Evolutionary conservation across 495 filamentous ascomycete species (phyloP).

Genomic region (Hyphodiscus hymeniophilus): DNA sequence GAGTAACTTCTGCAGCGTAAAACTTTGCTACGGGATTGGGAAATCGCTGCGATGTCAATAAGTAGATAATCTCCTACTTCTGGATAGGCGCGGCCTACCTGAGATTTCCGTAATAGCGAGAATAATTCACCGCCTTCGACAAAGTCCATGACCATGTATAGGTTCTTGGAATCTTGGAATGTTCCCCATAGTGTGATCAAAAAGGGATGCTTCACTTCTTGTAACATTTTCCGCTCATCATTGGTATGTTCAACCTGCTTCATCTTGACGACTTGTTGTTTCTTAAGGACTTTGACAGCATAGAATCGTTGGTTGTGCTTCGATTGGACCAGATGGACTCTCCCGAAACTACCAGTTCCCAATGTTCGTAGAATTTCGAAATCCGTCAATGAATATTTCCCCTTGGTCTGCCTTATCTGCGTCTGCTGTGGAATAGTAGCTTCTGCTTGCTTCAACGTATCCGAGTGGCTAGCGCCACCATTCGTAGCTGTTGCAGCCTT

Average conservation of each 20-base stretch:
- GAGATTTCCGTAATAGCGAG: conserved; percentile 88
- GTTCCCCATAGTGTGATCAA: conserved; percentile 97
- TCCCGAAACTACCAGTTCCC: conserved; percentile 92
- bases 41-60: conserved; percentile 61
- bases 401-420: conserved; percentile 70
- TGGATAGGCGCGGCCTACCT: conserved; percentile 52
- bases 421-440: conserved; percentile 22
- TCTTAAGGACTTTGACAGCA: conserved; percentile 96
- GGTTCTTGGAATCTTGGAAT: conserved; percentile 87
- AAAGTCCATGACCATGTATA: conserved; percentile 99
- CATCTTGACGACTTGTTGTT: conserved; percentile 98
- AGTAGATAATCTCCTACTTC: conserved; percentile 1
- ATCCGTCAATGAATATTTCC: conserved; percentile 91
- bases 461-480: neutral
- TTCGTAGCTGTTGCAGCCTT: neutral
- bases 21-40: conserved; percentile 98
- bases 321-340: conserved; percentile 93
- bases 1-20: conserved; percentile 94
- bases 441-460: conserved; percentile 4
- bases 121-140: conserved; percentile 98
- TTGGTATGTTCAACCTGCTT: conserved; percentile 99
- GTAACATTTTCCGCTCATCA: conserved; percentile 91
- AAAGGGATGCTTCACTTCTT: conserved; percentile 93
- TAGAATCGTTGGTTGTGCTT: conserved; percentile 97
- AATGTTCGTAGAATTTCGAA: conserved; percentile 84